Evolutionary conservation across 805 yeast species (phyloP).

Genomic region (Candida boleticola): DNA sequence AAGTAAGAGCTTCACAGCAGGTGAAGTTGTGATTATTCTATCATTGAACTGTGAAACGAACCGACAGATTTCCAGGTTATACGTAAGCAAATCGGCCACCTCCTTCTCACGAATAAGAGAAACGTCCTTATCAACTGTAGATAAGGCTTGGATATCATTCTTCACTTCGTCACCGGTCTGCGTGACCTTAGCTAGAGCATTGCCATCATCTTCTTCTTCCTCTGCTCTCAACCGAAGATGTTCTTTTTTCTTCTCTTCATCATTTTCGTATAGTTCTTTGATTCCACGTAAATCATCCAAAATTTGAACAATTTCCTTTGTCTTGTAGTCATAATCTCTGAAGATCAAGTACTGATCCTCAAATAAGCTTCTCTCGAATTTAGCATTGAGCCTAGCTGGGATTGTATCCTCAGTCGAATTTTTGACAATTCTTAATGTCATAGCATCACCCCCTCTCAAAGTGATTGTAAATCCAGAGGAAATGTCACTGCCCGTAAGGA

Average conservation of each 20-base stretch:
- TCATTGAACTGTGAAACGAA: conserved; percentile 37
- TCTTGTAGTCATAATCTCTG: conserved; percentile 9
- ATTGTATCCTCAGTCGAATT: conserved; percentile 78
- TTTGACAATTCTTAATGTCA: conserved; percentile 63
- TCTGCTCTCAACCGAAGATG: conserved; percentile 3
- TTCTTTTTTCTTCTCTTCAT: neutral
- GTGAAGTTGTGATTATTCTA: conserved; percentile 77
- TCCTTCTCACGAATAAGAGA: conserved; percentile 7
- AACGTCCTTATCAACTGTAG: conserved; percentile 9
- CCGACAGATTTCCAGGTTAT: conserved; percentile 29
- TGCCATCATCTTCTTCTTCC: neutral
- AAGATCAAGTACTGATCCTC: conserved; percentile 19
- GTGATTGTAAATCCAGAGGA: conserved; percentile 82
- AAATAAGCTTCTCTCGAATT: conserved; percentile 56
- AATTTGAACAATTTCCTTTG: conserved; percentile 10
- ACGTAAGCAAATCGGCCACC: neutral
- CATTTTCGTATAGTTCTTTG: conserved; percentile 3
- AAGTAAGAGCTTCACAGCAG: conserved; percentile 69
- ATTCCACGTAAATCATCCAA: conserved; percentile 8
- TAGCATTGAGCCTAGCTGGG: conserved; percentile 73
- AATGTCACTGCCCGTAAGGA: conserved; percentile 71
- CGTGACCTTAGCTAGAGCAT: neutral
- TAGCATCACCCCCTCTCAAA: conserved; percentile 74
- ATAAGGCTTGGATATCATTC: neutral
- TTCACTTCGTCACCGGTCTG: no score